Evolutionary conservation across 75 land plant genomes (phyloP), one percentile per base, ranked within the genome.

Genomic region (Selaginella moellendorffii): DNA sequence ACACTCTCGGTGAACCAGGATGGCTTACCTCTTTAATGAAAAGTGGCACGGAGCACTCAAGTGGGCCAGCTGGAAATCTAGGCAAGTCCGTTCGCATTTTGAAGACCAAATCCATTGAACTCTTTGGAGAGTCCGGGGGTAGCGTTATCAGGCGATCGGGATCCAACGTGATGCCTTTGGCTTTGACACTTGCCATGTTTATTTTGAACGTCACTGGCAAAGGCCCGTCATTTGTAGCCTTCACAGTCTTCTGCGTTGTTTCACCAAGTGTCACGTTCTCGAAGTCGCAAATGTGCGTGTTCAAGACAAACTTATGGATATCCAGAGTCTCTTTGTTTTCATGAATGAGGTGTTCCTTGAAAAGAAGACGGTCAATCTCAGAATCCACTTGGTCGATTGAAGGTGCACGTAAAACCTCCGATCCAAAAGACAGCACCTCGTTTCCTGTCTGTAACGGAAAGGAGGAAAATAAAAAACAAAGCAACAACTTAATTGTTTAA

Each of bases 161-260:
- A 22, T 74, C 74, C 27, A 74, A 29, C 1, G 24, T 29, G 46
- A 69, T 68, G 27, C 77, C 77, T 64, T 54, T 69, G 20, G 61
- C 64, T 59, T 74, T 74, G 22, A 65, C 52, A 14, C 12, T 20
- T 0, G 68, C 28, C 52, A 63, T 69, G 12, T 75, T 62, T 2
- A 79, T 73, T 1, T 65, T 83, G 18, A 52, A 63, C 27, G 73
- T 74, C 0, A 77, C 83, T 24, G 83, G 77, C 0, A 80, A 75
- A 30, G 18, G 54, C 26, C 61, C 68, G 24, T 54, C 71, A 27
- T 53, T 74, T 25, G 12, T 63, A 9, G 69, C 18, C 9, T 20
- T 54, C 18, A 69, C 17, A 9, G 5, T 0, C 31, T 63, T 42
- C n/a, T 64, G 54, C 25, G 54, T 54, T n/a, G 65, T 64, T 27